A percentile compares a stretch with the other conserved stretches of the same genome.
These are phyloP conservation scores for Leishmania guyanensis DNA, from an alignment of 208 protist genomes.

Conservation along the genomic window DNA sequence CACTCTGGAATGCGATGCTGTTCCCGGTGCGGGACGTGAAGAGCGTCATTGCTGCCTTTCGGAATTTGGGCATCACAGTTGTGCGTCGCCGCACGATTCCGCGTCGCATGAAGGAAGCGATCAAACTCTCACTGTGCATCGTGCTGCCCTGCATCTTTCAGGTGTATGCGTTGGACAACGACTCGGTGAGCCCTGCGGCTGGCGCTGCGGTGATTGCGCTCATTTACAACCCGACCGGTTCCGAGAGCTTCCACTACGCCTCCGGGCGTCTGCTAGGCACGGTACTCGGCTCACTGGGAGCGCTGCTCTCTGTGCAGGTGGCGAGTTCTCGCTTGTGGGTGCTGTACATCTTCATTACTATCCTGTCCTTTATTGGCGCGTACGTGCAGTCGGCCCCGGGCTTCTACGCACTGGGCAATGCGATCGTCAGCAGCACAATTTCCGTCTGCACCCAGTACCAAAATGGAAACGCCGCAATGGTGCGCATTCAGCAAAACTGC, in stretches of 20 bases:
- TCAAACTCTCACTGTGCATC: slow-evolving; percentile 92
- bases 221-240: slow-evolving; percentile 86
- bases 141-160: slow-evolving; percentile 85
- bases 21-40: slow-evolving; percentile 66
- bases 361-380: slow-evolving; percentile 82
- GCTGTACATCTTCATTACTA: slow-evolving; percentile 74
- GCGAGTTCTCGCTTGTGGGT: slow-evolving; percentile 55
- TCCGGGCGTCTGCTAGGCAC: slow-evolving; percentile 86
- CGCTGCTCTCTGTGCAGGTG: slow-evolving; percentile 75
- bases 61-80: slow-evolving; percentile 51
- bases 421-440: slow-evolving; percentile 87
- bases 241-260: slow-evolving; percentile 91
- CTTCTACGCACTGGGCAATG: slow-evolving; percentile 88
- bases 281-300: slow-evolving; percentile 74
- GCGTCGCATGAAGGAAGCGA: slow-evolving; percentile 87
- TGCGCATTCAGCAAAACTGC: slow-evolving; percentile 91
- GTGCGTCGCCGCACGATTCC: slow-evolving; percentile 65
- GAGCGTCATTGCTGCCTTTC: slow-evolving; percentile 62
- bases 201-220: slow-evolving; percentile 88
- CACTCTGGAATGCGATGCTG: slow-evolving; percentile 45
- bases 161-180: slow-evolving; percentile 79
- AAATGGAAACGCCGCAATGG: slow-evolving; percentile 79
- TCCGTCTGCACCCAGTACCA: slow-evolving; percentile 87
- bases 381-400: slow-evolving; percentile 85
- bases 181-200: slow-evolving; percentile 75